Evolutionary conservation across 805 yeast species (phyloP).

Genomic region (Vanderwaltozyma polyspora): DNA sequence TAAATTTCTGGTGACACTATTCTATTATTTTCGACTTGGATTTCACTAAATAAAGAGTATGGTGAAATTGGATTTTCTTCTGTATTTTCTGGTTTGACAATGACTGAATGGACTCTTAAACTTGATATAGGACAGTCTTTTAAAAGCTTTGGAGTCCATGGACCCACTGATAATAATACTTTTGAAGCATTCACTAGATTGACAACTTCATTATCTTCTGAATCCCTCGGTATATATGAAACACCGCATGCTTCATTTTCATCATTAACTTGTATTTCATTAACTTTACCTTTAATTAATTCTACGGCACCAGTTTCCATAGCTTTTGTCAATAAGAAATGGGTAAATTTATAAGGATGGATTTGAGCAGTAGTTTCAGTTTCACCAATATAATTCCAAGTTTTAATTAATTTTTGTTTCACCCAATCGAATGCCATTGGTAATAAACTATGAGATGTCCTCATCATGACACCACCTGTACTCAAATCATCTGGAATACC

Average conservation of each 20-base stretch:
- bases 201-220: conserved; percentile 22
- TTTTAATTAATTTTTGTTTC: conserved; percentile 46
- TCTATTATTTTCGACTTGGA: conserved; percentile 50
- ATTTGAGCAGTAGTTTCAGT: conserved; percentile 90
- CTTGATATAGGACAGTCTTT: conserved; percentile 94
- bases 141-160: conserved; percentile 87
- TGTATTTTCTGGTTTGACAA: conserved; percentile 68
- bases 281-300: conserved; percentile 74
- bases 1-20: conserved; percentile 89
- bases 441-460: conserved; percentile 14
- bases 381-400: conserved; percentile 75
- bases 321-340: conserved; percentile 66
- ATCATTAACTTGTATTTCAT: conserved; percentile 49
- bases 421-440: conserved; percentile 77
- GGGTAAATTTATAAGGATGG: conserved; percentile 89
- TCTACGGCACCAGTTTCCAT: conserved; percentile 77
- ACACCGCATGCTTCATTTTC: conserved; percentile 65
- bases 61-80: conserved; percentile 51
- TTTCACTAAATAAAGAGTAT: conserved; percentile 87
- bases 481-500: conserved; percentile 1
- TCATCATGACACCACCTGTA: conserved; percentile 4
- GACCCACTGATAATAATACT: conserved; percentile 79
- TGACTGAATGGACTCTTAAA: conserved; percentile 87
- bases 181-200: conserved; percentile 51
- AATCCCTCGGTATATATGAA: conserved; percentile 36